These are phyloP conservation scores for Cyclocybe aegerita DNA, from an alignment of 768 basidiomycete species.

Conservation along the genomic window DNA sequence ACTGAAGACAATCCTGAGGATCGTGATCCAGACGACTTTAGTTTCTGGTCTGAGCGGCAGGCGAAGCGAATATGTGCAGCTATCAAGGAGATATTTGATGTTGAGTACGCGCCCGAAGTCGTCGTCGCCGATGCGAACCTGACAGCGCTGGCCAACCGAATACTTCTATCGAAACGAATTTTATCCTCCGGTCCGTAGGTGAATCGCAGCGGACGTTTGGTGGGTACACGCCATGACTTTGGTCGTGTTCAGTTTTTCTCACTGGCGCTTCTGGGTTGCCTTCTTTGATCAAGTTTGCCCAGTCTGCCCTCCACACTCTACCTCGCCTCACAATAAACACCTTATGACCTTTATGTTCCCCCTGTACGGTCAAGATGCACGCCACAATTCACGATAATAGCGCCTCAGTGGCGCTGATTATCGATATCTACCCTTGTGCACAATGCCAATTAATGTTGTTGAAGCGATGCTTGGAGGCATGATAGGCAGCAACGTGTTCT, in stretches of 20 bases:
- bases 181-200: slow-evolving; percentile 23
- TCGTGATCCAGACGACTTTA: slow-evolving; percentile 88
- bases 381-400: background rate
- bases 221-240: too few relatives aligned
- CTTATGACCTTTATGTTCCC: background rate
- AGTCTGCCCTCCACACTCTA: background rate
- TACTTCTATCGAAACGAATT: slow-evolving; percentile 74
- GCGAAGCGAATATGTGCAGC: slow-evolving; percentile 84
- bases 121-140: slow-evolving; percentile 94
- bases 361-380: background rate
- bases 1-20: slow-evolving; percentile 18
- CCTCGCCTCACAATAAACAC: background rate
- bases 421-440: too few relatives aligned
- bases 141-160: slow-evolving; percentile 78
- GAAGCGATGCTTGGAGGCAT: too few relatives aligned
- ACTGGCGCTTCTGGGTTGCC: background rate
- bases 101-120: slow-evolving; percentile 89
- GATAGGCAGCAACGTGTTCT: too few relatives aligned
- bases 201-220: background rate
- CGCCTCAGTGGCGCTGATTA: too few relatives aligned
- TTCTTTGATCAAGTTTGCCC: background rate
- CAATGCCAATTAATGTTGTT: too few relatives aligned
- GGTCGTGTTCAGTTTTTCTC: background rate
- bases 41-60: slow-evolving; percentile 89
- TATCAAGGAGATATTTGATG: slow-evolving; percentile 79